These are phyloP conservation scores for Fusarium subtropicale DNA, from an alignment of 2,329 filamentous ascomycete species.

Conservation along the genomic window DNA sequence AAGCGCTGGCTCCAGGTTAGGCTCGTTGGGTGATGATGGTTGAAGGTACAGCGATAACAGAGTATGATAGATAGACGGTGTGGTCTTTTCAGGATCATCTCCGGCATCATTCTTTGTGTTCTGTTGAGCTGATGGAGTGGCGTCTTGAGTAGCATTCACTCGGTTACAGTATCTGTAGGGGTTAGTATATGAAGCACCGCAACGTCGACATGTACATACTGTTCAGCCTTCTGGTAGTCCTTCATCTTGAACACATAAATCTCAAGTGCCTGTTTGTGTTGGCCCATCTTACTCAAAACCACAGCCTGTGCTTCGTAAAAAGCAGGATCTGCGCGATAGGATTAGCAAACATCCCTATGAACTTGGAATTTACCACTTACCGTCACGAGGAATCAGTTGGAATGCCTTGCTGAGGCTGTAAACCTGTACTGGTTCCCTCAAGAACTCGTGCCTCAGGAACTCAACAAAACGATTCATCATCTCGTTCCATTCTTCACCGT, in stretches of 20 bases:
- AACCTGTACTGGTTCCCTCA: conserved; percentile 76
- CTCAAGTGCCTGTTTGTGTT: conserved; percentile 94
- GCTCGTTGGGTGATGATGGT: conserved; percentile 77
- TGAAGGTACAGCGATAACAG: conserved; percentile 90
- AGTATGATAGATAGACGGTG: conserved; percentile 89
- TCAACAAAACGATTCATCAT: conserved; percentile 75
- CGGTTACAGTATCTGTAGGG: conserved; percentile 83
- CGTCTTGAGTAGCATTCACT: conserved; percentile 73
- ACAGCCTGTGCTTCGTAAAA: conserved; percentile 94
- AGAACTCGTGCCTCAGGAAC: conserved; percentile 79
- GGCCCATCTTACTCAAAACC: conserved; percentile 92
- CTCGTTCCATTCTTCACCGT: conserved; percentile 63
- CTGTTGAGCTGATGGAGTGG: conserved; percentile 52
- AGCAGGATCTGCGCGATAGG: conserved; percentile 70
- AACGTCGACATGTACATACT: conserved; percentile 65
- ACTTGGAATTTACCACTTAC: conserved; percentile 59
- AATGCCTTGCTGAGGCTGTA: conserved; percentile 87
- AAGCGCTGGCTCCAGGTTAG: conserved; percentile 82
- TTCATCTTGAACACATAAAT: conserved; percentile 97
- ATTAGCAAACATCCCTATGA: conserved; percentile 15
- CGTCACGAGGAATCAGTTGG: conserved; percentile 80
- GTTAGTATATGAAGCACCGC: conserved; percentile 33
- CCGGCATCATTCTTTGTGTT: conserved; percentile 50
- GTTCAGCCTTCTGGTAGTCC: conserved; percentile 90
- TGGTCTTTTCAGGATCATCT: conserved; percentile 60